Evolutionary conservation across 2,329 filamentous ascomycete genomes (phyloP), one percentile per base, ranked within the genome.

Genomic region (Botryosphaeria dothidea): DNA sequence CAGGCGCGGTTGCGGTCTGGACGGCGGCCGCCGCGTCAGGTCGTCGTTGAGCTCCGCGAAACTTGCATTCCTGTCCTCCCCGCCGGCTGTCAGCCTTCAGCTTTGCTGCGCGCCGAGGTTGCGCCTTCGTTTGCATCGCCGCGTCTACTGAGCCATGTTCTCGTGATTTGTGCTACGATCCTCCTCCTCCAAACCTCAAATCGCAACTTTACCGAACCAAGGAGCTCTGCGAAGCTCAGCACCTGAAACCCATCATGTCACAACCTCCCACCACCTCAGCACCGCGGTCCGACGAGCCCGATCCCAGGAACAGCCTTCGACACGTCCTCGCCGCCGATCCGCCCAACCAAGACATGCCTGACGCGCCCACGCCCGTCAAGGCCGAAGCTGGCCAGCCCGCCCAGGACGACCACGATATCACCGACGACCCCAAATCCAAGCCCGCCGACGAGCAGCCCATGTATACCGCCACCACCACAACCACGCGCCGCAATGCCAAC

Each of bases 401-500:
- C 70, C 72, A 62, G 48, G 76, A 77, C 45, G 75, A 75, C 31
- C 72, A 69, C 66, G 75, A 77, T 49, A 69, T 67, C 15, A 67
- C 66, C 48, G 70, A 72, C 46, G 74, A 74, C 49, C 66, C 70
- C 67, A 74, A 74, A 27, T 63, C 68, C 54, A 73, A 76, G 29
- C 64, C 69, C 21, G 63, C 67, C 64, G 66, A 56, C n/a, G 70
- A 72, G 27, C 67, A 68, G 31, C 73, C 78, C 29, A 72, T 77
- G 70, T 82, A 83, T 71, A 82, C 80, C n/a, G 80, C 81, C 6
- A 83, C 79, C 15, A 80, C 81, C 3, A 80, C 80, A 2, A 82
- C 80, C 57, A 87, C 84, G 46, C 79, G 86, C 67, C 85, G 85
- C 69, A 88, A 88, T 75, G 84, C 86, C 29, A 88, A 87, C 71